These are phyloP conservation scores for Solanum dulcamara DNA, from an alignment of 257 asterid species.

Conservation along the genomic window DNA sequence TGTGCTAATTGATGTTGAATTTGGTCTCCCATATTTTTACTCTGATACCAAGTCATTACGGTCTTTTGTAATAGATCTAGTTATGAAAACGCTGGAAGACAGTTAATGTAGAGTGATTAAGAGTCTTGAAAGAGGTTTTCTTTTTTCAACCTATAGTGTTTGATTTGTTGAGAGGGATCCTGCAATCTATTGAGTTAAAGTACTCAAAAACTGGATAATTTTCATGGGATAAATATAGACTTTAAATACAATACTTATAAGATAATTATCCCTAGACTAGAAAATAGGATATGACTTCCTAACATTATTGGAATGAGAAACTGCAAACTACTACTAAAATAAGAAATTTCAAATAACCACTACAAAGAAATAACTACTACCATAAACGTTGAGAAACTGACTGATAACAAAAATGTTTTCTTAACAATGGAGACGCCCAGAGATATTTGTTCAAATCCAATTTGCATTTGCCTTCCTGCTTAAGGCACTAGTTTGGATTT, in stretches of 20 bases:
- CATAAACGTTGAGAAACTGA: too few relatives aligned
- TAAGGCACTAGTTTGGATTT: too few relatives aligned
- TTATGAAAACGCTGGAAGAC: not conserved
- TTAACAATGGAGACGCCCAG: too few relatives aligned
- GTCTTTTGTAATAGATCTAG: not conserved
- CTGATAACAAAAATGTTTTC: too few relatives aligned
- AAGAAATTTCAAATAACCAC: too few relatives aligned
- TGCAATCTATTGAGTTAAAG: not conserved
- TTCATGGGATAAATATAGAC: not conserved
- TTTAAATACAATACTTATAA: not conserved
- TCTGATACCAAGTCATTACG: not conserved
- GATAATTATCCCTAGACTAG: not conserved
- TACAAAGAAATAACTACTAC: not conserved
- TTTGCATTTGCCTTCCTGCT: too few relatives aligned
- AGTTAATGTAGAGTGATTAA: not conserved
- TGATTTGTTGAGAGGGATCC: not conserved
- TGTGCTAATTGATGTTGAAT: not conserved
- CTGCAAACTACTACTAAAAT: not conserved
- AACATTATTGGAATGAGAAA: not conserved
- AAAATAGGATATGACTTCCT: not conserved
- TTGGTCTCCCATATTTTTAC: not conserved
- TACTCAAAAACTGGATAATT: not conserved
- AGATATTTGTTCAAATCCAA: too few relatives aligned
- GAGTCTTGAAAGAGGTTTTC: not conserved
- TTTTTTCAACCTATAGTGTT: too few relatives aligned